Evolutionary conservation across 495 filamentous ascomycete genomes (phyloP).

Genomic region (Clavariopsis aquatica): DNA sequence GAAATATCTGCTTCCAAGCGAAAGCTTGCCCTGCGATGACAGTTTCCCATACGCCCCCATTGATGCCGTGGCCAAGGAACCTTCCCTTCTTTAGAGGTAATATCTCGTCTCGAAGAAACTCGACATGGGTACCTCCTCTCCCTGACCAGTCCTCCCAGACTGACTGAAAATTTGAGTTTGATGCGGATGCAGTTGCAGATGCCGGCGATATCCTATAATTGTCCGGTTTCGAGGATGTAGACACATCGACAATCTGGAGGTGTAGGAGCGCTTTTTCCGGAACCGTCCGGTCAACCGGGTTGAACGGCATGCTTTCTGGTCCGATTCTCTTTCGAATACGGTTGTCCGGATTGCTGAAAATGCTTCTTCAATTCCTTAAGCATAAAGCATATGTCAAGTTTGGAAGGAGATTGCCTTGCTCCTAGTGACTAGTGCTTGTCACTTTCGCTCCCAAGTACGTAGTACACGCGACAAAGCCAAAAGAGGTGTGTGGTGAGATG

Average conservation of each 20-base stretch:
- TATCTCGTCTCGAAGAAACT: constrained; percentile 19
- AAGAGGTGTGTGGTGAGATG: background rate
- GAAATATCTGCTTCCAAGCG: constrained; percentile 34
- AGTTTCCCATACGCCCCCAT: constrained; percentile 34
- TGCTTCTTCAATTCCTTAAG: no score
- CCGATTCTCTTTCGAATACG: no score
- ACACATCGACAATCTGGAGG: constrained; percentile 18
- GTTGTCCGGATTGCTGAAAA: no score
- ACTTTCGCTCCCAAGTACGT: background rate
- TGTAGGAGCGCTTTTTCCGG: background rate
- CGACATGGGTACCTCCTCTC: constrained; percentile 33
- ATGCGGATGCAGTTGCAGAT: background rate
- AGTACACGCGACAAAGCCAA: background rate
- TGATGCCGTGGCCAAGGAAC: constrained; percentile 36
- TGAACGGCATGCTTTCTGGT: no score
- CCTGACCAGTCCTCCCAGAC: constrained; percentile 26
- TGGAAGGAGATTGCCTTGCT: no score
- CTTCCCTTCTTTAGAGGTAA: constrained; percentile 30
- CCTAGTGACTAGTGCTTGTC: background rate
- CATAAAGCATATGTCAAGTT: no score
- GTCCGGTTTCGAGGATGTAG: constrained; percentile 24
- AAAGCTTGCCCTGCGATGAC: constrained; percentile 17
- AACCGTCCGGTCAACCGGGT: background rate
- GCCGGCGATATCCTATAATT: constrained; percentile 22
- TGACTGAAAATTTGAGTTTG: background rate